phyloP scores from a whole-genome alignment of 305 asterid species.

The Fraxinus greggii region DNA sequence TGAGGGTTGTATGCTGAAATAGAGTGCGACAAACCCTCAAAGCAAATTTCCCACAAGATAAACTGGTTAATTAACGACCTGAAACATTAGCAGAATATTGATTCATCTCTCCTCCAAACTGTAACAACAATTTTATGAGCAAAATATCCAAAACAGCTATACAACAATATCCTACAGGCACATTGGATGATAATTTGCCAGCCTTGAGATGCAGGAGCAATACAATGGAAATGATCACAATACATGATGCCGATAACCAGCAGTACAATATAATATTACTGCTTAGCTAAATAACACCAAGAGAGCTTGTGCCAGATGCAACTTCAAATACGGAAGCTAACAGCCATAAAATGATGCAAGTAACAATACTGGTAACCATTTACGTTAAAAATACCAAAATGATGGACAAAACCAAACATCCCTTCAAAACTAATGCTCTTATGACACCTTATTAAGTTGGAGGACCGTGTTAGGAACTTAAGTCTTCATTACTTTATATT shows the following conservation, averaged over 20 bases:
- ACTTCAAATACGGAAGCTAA: not conserved
- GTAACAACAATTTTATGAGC: not conserved
- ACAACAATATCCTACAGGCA: not conserved
- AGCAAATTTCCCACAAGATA: constrained; percentile 84
- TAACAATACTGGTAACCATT: not conserved
- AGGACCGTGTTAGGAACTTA: not conserved
- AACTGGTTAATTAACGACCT: constrained; percentile 79
- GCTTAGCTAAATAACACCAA: not conserved
- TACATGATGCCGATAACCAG: not conserved
- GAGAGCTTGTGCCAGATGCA: not conserved
- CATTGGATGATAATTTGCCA: not conserved
- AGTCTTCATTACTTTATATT: not conserved
- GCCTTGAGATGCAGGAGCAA: not conserved
- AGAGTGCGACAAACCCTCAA: constrained; percentile 76
- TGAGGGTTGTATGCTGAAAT: constrained; percentile 70
- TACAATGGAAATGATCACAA: not conserved
- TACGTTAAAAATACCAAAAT: not conserved
- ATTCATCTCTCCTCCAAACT: constrained; percentile 4
- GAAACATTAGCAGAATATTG: constrained; percentile 22
- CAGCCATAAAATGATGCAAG: not conserved
- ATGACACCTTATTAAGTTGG: not conserved
- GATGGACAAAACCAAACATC: not conserved
- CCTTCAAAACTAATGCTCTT: not conserved
- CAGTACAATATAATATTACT: not conserved
- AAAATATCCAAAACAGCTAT: not conserved